Evolutionary conservation across 768 basidiomycete genomes (phyloP), one percentile per base, ranked within the genome.

Genomic region (Crepidotus variabilis): DNA sequence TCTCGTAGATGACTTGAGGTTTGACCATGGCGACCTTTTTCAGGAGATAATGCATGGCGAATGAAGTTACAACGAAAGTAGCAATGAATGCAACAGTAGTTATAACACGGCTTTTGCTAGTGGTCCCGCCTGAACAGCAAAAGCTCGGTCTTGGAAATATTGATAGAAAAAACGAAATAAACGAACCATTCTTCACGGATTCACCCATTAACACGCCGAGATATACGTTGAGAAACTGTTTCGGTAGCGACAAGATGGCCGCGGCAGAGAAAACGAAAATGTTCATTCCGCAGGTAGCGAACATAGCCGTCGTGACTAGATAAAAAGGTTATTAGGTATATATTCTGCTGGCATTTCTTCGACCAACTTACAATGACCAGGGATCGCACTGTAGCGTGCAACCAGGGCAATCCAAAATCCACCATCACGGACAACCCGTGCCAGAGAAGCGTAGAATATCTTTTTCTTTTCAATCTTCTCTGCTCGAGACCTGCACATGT

Each of bases 211-310:
- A 75, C 24, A 91, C 92, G 34, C 94, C 94, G 14, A 95, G 80
- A 65, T 97, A 97, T 11, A 97, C 94, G 9, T 89, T 91, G 61
- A 92, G 81, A 63, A 97, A 87, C 69, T 97, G 94, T 66, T 95
- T 95, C 7, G 94, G 94, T 65, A 93, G 70, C n/a, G 92, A 91
- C 16, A 94, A 73, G 61, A 94, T 71, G 2, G 93, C 88, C 21
- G 94, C 93, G 6, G 90, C 57, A 50, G 82, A 75, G 70, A 95
- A 97, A 28, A 85, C 78, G 63, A 85, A 72, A 60, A 94, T 86
- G 56, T 77, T 75, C 88, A 96, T 92, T 36, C 94, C 94, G 66
- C 92, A 94, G 2, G 93, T 87, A 2, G 92, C 82, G 66, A 95
- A 94, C 5, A 95, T 80, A 32, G 88, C 90, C 4, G 92, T 94